Evolutionary conservation across 1,139 yeast genomes (phyloP).

Genomic region (Taphrina betulina): DNA sequence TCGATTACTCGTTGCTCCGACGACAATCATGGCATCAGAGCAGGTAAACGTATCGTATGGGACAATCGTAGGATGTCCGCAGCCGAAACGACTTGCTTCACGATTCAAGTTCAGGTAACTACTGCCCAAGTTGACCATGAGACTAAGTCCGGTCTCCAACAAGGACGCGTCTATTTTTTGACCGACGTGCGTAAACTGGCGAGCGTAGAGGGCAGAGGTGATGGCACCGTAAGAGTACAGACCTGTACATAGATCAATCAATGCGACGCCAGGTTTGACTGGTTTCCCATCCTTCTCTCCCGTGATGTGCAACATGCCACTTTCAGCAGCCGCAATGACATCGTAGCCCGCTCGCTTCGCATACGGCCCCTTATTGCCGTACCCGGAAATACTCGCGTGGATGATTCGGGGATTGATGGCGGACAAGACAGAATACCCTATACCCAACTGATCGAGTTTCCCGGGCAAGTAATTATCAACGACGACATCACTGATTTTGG

Average conservation of each 20-base stretch:
- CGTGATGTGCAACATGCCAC: slow-evolving; percentile 51
- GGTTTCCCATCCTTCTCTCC: slow-evolving; percentile 49
- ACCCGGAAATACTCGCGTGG: slow-evolving; percentile 48
- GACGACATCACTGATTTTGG: slow-evolving; percentile 46
- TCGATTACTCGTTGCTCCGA: slow-evolving; percentile 50
- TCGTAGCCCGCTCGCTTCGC: slow-evolving; percentile 48
- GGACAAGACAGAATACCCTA: slow-evolving; percentile 44
- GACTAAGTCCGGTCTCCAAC: slow-evolving; percentile 44
- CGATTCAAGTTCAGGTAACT: slow-evolving; percentile 34
- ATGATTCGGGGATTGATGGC: slow-evolving; percentile 41
- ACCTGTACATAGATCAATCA: slow-evolving; percentile 49
- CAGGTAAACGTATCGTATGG: slow-evolving; percentile 50
- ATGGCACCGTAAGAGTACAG: slow-evolving; percentile 47
- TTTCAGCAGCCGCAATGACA: slow-evolving; percentile 52
- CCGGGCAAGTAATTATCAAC: slow-evolving; percentile 50
- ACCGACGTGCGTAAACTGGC: slow-evolving; percentile 42
- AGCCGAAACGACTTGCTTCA: slow-evolving; percentile 46
- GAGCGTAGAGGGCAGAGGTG: slow-evolving; percentile 46
- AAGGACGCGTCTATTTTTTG: slow-evolving; percentile 49
- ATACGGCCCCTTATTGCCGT: slow-evolving; percentile 48
- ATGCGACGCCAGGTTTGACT: slow-evolving; percentile 50
- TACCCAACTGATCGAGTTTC: slow-evolving; percentile 45
- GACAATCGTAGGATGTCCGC: slow-evolving; percentile 49
- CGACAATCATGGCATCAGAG: slow-evolving; percentile 46
- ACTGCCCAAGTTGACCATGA: slow-evolving; percentile 39